Evolutionary conservation across 257 asterid species (phyloP), one percentile per base, ranked within the genome.

Genomic region (Ajuga chamaepitys): DNA sequence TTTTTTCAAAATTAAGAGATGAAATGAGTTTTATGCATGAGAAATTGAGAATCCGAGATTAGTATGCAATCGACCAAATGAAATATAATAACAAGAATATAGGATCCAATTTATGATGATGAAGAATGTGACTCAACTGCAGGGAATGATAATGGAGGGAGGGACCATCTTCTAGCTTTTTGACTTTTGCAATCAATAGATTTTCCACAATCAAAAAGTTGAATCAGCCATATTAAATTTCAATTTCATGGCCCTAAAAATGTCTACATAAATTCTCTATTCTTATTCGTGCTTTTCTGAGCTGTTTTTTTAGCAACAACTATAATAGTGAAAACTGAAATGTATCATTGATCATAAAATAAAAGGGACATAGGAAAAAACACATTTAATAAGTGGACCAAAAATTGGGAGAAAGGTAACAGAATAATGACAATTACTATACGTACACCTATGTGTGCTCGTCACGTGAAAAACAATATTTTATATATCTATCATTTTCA

Each of bases 41-140:
- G 59, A 72, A 5, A 46, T 53, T 55, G 35, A 21, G 55, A 40
- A 63, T 59, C 24, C 42, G 68, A 68, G 54, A 56, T 34, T 48
- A 63, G 14, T 2, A 30, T 13, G 58, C 67, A 77, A 73, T 76
- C 56, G 61, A 70, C 45, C 20, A 30, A 30, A 50, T 51, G 18
- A 47, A 73, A 75, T 65, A 62, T n/a, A n/a, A 71, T 58, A 64
- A 26, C 70, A 74, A 75, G 56, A 62, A 70, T 28, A 70, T 75
- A 69, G 71, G 77, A 80, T 73, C 81, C 81, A 76, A 76, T 45
- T 52, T 66, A 46, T 66, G 55, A 86, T 86, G 70, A 82, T 84
- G 46, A 61, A 40, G 63, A 58, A 59, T 48, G 66, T 51, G 85
- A 73, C 81, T 56, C 25, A 52, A 70, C 48, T 58, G 50, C 70